Conservation (phyloP, 139 green algal genomes). For the Monoraphidium neglectum region DNA sequence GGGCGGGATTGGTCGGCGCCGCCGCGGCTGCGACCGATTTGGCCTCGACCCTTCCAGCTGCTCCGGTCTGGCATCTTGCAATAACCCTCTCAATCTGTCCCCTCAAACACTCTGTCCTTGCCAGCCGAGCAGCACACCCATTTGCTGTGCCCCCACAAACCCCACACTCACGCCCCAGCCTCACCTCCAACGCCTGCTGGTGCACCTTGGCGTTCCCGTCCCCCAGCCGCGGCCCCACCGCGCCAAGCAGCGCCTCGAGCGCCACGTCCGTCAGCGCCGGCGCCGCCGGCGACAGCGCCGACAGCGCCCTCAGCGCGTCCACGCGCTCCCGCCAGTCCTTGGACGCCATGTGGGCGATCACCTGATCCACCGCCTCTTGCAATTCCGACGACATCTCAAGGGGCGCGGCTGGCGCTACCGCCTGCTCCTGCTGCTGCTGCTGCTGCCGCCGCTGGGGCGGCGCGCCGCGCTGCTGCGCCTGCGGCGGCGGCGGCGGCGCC, state of each 20-base stretch:
- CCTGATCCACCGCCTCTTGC: constrained; percentile 22
- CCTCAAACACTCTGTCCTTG: no score
- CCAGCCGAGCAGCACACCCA: no score
- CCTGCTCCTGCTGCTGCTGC: constrained; percentile 6
- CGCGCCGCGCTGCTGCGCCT: background rate
- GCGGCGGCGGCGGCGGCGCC: background rate
- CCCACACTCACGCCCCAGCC: no score
- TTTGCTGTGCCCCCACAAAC: no score
- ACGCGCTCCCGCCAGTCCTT: constrained; percentile 59
- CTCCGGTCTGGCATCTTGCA: no score
- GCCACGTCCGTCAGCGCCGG: constrained; percentile 25
- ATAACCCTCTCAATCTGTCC: no score
- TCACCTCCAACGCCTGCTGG: constrained; percentile 39
- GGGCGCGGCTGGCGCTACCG: background rate
- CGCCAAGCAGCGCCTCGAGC: constrained; percentile 32
- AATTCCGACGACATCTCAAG: constrained; percentile 23
- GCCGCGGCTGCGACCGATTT: no score
- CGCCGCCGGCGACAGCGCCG: constrained; percentile 28
- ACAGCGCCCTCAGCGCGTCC: constrained; percentile 42
- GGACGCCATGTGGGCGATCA: constrained; percentile 18
- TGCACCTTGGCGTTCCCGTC: constrained; percentile 70
- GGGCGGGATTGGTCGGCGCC: no score
- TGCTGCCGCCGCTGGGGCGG: constrained; percentile 1
- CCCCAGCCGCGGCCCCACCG: constrained; percentile 27
- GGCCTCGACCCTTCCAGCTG: no score